These are phyloP conservation scores for Aureococcus anophagefferens DNA, from an alignment of 108 stramenopile species.

Conservation along the genomic window DNA sequence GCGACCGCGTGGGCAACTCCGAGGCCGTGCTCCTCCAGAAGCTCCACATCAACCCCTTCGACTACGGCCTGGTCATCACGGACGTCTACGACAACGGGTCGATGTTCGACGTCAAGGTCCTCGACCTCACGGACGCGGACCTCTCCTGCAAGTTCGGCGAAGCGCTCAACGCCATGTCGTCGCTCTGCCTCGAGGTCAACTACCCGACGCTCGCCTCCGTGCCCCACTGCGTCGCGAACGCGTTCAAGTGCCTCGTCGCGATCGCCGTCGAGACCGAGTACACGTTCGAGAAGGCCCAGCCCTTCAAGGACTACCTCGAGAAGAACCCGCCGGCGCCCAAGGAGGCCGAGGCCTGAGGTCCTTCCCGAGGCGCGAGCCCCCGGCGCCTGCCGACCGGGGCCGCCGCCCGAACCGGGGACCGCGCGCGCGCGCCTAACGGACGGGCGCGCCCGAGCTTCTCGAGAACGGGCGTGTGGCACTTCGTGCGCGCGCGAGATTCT, in stretches of 20 bases:
- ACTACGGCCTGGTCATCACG: constrained; percentile 83
- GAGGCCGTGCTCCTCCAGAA: constrained; percentile 86
- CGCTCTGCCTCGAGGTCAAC: constrained; percentile 74
- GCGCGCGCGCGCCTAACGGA: too few relatives aligned
- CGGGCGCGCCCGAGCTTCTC: too few relatives aligned
- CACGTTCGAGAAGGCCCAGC: too few relatives aligned
- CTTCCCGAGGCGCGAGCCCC: too few relatives aligned
- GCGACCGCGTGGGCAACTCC: constrained; percentile 93
- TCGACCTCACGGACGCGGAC: constrained; percentile 88
- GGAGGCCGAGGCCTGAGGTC: too few relatives aligned
- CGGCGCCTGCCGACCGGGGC: too few relatives aligned
- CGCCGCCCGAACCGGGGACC: too few relatives aligned
- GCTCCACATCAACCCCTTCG: constrained; percentile 92
- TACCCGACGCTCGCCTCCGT: constrained; percentile 88
- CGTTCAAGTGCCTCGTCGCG: constrained; percentile 87
- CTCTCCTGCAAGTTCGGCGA: constrained; percentile 73
- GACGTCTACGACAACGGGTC: constrained; percentile 88
- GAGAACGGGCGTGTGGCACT: too few relatives aligned
- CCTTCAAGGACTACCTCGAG: too few relatives aligned
- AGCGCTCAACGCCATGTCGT: constrained; percentile 69
- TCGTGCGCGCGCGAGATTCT: too few relatives aligned
- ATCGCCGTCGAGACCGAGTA: too few relatives aligned
- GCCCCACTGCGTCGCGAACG: constrained; percentile 94
- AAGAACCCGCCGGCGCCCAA: too few relatives aligned
- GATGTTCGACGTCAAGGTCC: constrained; percentile 88